phyloP scores from a whole-genome alignment of 768 basidiomycete genomes.

The Strobilomyces dryophilus region DNA sequence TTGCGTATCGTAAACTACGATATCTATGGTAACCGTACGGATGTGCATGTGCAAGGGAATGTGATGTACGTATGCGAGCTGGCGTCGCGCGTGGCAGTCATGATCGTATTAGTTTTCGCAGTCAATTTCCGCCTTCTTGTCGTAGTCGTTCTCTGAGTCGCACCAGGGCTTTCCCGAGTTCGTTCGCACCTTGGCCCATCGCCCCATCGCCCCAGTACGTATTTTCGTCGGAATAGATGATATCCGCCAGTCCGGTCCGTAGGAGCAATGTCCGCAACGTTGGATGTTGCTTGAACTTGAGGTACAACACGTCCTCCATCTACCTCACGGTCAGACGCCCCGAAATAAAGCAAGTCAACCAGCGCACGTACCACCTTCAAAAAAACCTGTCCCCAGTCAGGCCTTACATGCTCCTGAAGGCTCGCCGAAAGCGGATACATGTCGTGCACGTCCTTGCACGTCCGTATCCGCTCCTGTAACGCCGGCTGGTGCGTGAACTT shows the following conservation, averaged over 20 bases:
- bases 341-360: not conserved
- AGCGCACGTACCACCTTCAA: conserved; percentile 45
- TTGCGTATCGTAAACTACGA: no score
- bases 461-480: conserved; percentile 55
- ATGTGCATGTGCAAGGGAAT: no score
- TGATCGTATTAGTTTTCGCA: not conserved
- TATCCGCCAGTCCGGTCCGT: conserved; percentile 43
- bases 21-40: no score
- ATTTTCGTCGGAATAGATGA: conserved; percentile 58
- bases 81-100: not conserved
- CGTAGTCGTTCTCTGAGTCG: conserved; percentile 49
- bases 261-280: conserved; percentile 52
- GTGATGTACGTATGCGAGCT: no score
- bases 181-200: conserved; percentile 48
- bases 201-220: conserved; percentile 65
- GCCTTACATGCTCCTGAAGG: conserved; percentile 35
- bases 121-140: conserved; percentile 21
- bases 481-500: conserved; percentile 56
- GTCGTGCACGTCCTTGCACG: conserved; percentile 35
- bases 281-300: conserved; percentile 71
- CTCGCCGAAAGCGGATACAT: conserved; percentile 35
- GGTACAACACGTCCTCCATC: conserved; percentile 66
- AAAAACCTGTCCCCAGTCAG: conserved; percentile 56
- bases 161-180: conserved; percentile 58
- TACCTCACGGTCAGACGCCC: not conserved